Evolutionary conservation across 768 basidiomycete genomes (phyloP).

Genomic region (Hortiboletus campestris): DNA sequence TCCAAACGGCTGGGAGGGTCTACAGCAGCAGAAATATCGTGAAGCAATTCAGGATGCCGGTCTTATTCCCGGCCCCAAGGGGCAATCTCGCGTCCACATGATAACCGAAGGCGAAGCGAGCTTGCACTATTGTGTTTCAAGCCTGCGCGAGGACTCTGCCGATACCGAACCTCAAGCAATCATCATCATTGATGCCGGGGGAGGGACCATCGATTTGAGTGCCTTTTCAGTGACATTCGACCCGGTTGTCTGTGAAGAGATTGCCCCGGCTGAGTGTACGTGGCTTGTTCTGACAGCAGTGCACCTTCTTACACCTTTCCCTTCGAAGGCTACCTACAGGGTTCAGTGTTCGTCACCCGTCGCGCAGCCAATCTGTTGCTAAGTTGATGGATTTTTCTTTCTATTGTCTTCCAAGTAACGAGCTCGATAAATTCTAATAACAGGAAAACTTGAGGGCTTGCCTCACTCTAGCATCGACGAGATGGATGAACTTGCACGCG

Average conservation of each 20-base stretch:
- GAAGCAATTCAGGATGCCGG: slow-evolving; percentile 23
- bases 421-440: not conserved
- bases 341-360: slow-evolving; percentile 47
- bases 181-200: slow-evolving; percentile 45
- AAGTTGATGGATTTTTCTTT: slow-evolving; percentile 21
- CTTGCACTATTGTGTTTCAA: slow-evolving; percentile 39
- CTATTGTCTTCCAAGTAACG: not conserved
- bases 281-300: accelerated
- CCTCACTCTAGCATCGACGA: not conserved
- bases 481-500: not conserved
- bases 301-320: not conserved
- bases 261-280: slow-evolving; percentile 31
- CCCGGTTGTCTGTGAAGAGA: slow-evolving; percentile 30
- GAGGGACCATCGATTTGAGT: slow-evolving; percentile 38
- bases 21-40: slow-evolving; percentile 23
- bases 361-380: slow-evolving; percentile 36
- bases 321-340: slow-evolving; percentile 41
- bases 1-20: slow-evolving; percentile 31
- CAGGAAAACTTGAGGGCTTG: slow-evolving; percentile 7
- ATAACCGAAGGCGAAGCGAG: slow-evolving; percentile 26
- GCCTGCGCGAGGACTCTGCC: slow-evolving; percentile 20
- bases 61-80: slow-evolving; percentile 13
- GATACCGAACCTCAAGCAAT: slow-evolving; percentile 30
- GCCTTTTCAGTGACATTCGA: slow-evolving; percentile 27
- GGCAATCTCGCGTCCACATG: slow-evolving; percentile 18